These are phyloP conservation scores for Echites panduratus DNA, from an alignment of 257 asterid genomes.

Conservation along the genomic window DNA sequence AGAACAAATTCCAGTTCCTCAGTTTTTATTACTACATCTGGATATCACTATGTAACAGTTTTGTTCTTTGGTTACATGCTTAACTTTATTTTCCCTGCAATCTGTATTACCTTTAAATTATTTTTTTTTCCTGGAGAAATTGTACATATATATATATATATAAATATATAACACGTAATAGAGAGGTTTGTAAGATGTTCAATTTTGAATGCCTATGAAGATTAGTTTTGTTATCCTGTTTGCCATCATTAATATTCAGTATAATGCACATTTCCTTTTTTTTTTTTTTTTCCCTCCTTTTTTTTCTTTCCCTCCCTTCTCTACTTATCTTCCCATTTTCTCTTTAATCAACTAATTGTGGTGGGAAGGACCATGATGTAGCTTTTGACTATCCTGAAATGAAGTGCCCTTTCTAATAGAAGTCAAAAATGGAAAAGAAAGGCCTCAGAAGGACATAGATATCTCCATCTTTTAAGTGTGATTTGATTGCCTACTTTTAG, in stretches of 20 bases:
- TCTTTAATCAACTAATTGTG: neutral
- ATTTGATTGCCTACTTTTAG: neutral
- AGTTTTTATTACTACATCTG: neutral
- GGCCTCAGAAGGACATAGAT: neutral
- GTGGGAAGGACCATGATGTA: neutral
- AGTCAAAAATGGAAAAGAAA: neutral
- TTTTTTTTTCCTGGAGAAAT: too few relatives aligned
- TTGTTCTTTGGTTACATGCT: neutral
- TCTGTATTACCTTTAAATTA: neutral
- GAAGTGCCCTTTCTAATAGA: neutral
- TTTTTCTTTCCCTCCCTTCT: neutral
- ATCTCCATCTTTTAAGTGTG: too few relatives aligned
- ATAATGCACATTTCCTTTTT: too few relatives aligned
- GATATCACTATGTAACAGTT: neutral
- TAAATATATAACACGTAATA: neutral
- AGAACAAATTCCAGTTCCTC: neutral
- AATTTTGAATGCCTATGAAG: neutral
- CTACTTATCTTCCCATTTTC: neutral
- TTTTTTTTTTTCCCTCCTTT: too few relatives aligned
- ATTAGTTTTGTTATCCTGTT: neutral
- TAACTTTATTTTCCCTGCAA: neutral
- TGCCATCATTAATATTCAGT: neutral
- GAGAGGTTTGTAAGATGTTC: neutral
- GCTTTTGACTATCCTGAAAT: neutral
- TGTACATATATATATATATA: too few relatives aligned